A percentile compares a stretch with the other conserved stretches of the same genome.
Evolutionary conservation across 495 filamentous ascomycete species (phyloP).

Genomic region (Immersiella caudata): DNA sequence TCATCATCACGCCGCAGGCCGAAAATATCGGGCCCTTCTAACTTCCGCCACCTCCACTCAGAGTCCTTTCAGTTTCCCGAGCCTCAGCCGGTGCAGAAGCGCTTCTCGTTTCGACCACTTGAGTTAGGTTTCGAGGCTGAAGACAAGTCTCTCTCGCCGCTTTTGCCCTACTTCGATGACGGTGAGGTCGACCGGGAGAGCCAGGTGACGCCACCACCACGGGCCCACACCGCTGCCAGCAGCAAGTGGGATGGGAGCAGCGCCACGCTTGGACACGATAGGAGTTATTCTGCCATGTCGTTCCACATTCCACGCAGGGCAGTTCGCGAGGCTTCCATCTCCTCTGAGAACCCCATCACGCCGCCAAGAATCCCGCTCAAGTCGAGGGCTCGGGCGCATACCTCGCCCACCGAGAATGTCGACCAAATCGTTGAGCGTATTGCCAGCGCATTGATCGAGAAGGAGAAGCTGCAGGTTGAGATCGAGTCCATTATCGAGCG

Average conservation of each 20-base stretch:
- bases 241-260: constrained; percentile 42
- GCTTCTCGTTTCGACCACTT: constrained; percentile 63
- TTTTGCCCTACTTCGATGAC: constrained; percentile 53
- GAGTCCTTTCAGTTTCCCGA: constrained; percentile 50
- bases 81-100: constrained; percentile 22
- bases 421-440: constrained; percentile 53
- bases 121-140: constrained; percentile 75
- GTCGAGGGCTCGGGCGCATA: constrained; percentile 38
- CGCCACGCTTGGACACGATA: constrained; percentile 41
- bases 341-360: constrained; percentile 28
- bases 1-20: constrained; percentile 46
- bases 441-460: constrained; percentile 55
- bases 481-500: constrained; percentile 58
- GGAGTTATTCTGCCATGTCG: constrained; percentile 52
- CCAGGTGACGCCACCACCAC: constrained; percentile 47
- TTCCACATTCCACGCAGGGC: constrained; percentile 54
- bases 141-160: constrained; percentile 66
- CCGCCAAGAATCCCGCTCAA: constrained; percentile 36
- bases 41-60: constrained; percentile 54
- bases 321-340: constrained; percentile 33
- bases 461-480: constrained; percentile 53
- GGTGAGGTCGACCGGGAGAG: constrained; percentile 33
- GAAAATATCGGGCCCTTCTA: constrained; percentile 50
- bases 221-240: constrained; percentile 37
- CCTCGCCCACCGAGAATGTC: constrained; percentile 36